Evolutionary conservation across 2,329 filamentous ascomycete genomes (phyloP).

Genomic region (Aureobasidium vineae): DNA sequence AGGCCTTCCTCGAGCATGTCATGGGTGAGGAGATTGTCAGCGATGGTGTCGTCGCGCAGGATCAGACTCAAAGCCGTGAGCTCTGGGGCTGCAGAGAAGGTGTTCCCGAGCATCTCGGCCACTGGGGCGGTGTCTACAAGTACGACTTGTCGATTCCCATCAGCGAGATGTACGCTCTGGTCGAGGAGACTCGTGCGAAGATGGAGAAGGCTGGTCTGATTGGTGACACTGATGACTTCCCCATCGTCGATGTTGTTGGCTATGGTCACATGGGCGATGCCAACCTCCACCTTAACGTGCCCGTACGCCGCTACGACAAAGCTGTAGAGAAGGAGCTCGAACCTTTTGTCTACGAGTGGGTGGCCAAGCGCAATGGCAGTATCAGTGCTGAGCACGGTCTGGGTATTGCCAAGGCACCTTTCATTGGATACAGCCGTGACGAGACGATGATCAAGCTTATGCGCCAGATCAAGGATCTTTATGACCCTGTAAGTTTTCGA

Average conservation of each 20-base stretch:
- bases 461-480: slow-evolving; percentile 91
- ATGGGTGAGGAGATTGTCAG: slow-evolving; percentile 83
- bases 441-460: slow-evolving; percentile 85
- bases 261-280: slow-evolving; percentile 99
- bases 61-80: slow-evolving; percentile 81
- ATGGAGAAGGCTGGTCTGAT: slow-evolving; percentile 73
- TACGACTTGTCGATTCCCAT: slow-evolving; percentile 97
- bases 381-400: slow-evolving; percentile 97
- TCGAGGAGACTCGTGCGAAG: slow-evolving; percentile 76
- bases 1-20: slow-evolving; percentile 85
- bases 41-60: slow-evolving; percentile 89
- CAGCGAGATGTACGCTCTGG: slow-evolving; percentile 78
- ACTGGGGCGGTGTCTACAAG: slow-evolving; percentile 96
- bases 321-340: slow-evolving; percentile 83
- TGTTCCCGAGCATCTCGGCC: slow-evolving; percentile 82
- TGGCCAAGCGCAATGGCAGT: slow-evolving; percentile 79
- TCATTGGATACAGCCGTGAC: slow-evolving; percentile 87
- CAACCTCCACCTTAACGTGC: slow-evolving; percentile 91
- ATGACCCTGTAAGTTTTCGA: slow-evolving; percentile 74
- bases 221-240: slow-evolving; percentile 67
- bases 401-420: slow-evolving; percentile 93
- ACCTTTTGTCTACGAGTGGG: slow-evolving; percentile 98
- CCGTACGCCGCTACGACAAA: slow-evolving; percentile 79
- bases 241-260: slow-evolving; percentile 86
- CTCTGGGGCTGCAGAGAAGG: slow-evolving; percentile 94